Evolutionary conservation across 2,329 filamentous ascomycete species (phyloP).

Genomic region (Pseudogymnoascus pannorum): DNA sequence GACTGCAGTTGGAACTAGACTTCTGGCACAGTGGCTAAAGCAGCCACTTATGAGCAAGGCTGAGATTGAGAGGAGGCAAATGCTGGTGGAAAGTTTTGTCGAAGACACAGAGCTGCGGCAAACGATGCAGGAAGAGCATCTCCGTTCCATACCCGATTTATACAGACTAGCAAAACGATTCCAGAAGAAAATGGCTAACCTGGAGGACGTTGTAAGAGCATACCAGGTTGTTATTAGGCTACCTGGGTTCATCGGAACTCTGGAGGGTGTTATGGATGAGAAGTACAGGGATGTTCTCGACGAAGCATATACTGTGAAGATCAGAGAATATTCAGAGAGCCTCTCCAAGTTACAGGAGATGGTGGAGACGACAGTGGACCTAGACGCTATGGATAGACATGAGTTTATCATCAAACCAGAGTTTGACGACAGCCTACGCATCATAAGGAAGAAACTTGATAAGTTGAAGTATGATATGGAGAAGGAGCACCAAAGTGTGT

Average conservation of each 20-base stretch:
- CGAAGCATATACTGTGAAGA: conserved; percentile 75
- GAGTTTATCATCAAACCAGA: conserved; percentile 99
- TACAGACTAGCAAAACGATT: conserved; percentile 93
- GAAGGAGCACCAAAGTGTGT: conserved; percentile 67
- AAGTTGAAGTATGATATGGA: conserved; percentile 77
- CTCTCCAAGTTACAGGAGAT: conserved; percentile 88
- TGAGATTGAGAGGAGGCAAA: conserved; percentile 86
- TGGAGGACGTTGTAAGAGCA: conserved; percentile 91
- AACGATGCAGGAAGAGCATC: conserved; percentile 93
- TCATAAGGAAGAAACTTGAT: conserved; percentile 88
- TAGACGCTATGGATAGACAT: conserved; percentile 90
- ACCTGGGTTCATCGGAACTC: conserved; percentile 79
- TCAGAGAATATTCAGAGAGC: conserved; percentile 68
- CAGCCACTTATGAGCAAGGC: conserved; percentile 87
- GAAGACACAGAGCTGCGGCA: conserved; percentile 88
- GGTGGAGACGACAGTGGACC: conserved; percentile 96
- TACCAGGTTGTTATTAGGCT: conserved; percentile 93
- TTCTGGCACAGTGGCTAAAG: conserved; percentile 94
- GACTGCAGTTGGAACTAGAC: conserved; percentile 81
- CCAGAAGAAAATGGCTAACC: conserved; percentile 79
- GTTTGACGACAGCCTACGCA: conserved; percentile 80
- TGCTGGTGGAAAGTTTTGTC: conserved; percentile 91
- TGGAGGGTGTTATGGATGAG: conserved; percentile 95
- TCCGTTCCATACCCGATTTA: conserved; percentile 86
- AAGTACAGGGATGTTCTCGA: conserved; percentile 83